phyloP scores from a whole-genome alignment of 148 eudicot species.

The Nepenthes gracilis region DNA sequence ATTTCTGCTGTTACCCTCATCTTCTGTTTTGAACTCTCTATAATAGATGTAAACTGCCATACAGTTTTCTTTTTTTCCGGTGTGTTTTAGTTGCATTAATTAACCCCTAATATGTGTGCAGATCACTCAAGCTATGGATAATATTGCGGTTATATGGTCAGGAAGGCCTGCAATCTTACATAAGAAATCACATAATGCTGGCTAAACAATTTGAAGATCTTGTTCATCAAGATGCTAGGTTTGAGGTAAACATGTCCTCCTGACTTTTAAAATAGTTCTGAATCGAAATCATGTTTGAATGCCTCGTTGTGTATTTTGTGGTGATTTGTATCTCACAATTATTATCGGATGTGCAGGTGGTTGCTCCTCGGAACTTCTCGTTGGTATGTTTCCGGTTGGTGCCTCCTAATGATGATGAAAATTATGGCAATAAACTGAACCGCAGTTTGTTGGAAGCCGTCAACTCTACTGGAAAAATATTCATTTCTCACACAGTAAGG shows the following conservation, averaged over 20 bases:
- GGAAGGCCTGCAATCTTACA: constrained; percentile 70
- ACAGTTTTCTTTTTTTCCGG: too few relatives aligned
- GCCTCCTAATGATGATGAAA: constrained; percentile 29
- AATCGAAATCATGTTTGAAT: background rate
- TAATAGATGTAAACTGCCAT: too few relatives aligned
- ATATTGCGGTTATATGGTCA: constrained; percentile 75
- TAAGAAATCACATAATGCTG: constrained; percentile 73
- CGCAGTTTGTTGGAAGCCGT: constrained; percentile 63
- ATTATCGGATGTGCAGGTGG: constrained; percentile 36
- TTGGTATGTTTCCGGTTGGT: constrained; percentile 79
- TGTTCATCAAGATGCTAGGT: constrained; percentile 58
- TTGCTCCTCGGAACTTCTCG: constrained; percentile 63
- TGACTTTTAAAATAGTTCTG: background rate
- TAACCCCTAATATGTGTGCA: constrained; percentile 19
- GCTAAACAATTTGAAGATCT: constrained; percentile 75
- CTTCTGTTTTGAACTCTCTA: too few relatives aligned
- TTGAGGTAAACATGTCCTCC: constrained; percentile 44
- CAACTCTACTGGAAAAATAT: constrained; percentile 70
- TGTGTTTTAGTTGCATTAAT: background rate
- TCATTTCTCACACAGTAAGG: constrained; percentile 80
- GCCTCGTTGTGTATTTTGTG: background rate
- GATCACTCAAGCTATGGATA: constrained; percentile 94
- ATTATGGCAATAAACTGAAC: constrained; percentile 47
- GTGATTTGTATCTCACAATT: background rate
- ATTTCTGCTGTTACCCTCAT: too few relatives aligned